These are phyloP conservation scores for Mycogone perniciosa DNA, from an alignment of 2,329 filamentous ascomycete genomes.

Conservation along the genomic window DNA sequence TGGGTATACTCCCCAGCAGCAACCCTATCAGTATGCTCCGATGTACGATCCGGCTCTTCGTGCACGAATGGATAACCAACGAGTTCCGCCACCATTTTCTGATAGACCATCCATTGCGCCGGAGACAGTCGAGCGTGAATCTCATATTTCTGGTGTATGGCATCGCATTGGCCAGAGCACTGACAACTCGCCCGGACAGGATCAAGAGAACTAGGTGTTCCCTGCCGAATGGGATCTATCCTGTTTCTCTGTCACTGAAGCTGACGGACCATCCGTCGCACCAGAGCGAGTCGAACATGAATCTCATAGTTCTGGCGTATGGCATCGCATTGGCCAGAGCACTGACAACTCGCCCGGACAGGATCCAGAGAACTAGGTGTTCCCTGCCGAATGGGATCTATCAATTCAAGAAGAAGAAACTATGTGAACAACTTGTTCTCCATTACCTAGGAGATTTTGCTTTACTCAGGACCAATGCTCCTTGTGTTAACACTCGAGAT, in stretches of 20 bases:
- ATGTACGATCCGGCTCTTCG: constrained; percentile 4
- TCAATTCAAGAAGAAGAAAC: not conserved
- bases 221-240: too few species aligned
- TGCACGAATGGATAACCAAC: constrained; percentile 3
- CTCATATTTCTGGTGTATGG: not conserved
- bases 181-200: not conserved
- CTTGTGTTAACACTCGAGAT: too few species aligned
- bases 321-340: not conserved
- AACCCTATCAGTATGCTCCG: not conserved
- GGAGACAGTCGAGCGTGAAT: not conserved
- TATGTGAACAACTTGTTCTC: too few species aligned
- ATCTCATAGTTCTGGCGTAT: not conserved
- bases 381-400: too few species aligned
- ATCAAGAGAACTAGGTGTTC: not conserved
- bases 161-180: not conserved
- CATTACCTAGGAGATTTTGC: too few species aligned
- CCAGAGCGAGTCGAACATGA: not conserved
- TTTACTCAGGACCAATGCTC: too few species aligned
- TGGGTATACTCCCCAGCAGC: not conserved
- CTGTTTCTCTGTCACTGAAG: not conserved
- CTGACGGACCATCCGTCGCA: not conserved
- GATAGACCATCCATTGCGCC: not conserved
- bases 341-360: not conserved
- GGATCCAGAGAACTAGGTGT: not conserved
- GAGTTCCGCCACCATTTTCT: not conserved